Evolutionary conservation across 2,329 filamentous ascomycete genomes (phyloP), one percentile per base, ranked within the genome.

Genomic region (Verruconis gallopava): DNA sequence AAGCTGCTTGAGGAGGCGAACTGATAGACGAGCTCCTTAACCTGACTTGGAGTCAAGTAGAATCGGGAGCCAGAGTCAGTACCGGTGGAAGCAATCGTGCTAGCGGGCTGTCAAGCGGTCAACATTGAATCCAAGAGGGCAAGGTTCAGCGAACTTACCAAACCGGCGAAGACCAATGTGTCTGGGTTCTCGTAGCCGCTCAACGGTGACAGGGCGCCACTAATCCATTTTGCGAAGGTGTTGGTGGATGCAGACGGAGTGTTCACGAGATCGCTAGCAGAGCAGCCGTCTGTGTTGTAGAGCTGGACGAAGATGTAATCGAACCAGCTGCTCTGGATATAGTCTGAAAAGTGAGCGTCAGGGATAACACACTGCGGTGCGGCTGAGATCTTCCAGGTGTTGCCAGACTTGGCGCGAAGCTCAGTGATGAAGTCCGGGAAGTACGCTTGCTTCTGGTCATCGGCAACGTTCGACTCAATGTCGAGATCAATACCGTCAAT

Each of bases 251-350:
- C 51, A 51, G 1, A 57, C 55, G 3, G 50, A 44, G 12, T 46
- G 48, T n/a, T n/a, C n/a, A n/a, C n/a, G n/a, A 20, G 50, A n/a
- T n/a, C 55, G 15, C 61, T 56, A 15, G 71, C 69, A 44, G 68
- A 71, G 57, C 72, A 75, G 3, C 49, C 38, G 9, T 54, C 48
- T 1, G 66, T 73, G 58, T 73, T 73, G 58, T 73, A 75, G 55
- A 71, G 73, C 46, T 73, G 71, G 25, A 71, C 59, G 56, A 67
- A 73, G 47, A 74, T 50, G 49, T 69, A 72, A 51, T 74, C 71
- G 49, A 73, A 71, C 6, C 47, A 46, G 5, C 67, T 57, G 22
- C 57, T 57, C 13, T 45, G 36, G 42, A 74, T 69, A 5, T 67
- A 64, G 28, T 59, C 40, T n/a, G 55, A 52, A 18, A 73, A 59